Evolutionary conservation across 371 early-diverging fungal genomes (phyloP), one percentile per base, ranked within the genome.

Genomic region (Choanephora cucurbitarum): DNA sequence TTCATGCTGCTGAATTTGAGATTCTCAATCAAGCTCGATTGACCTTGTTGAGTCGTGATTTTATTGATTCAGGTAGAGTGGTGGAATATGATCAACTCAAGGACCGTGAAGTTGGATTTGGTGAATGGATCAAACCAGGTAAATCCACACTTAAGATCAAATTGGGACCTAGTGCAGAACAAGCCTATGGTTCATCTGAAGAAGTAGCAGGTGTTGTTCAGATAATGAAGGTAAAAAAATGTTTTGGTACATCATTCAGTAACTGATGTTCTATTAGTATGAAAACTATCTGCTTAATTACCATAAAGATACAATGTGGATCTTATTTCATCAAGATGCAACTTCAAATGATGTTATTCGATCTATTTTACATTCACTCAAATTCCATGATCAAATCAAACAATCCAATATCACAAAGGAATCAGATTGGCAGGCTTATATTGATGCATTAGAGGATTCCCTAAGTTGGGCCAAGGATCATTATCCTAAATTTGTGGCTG

Each of bases 1-100:
- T 89, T 3, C 67, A 80, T 19, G 79, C 84, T 21, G 86, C 87
- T 0, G 68, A 82, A 44, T 89, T 89, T 71, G 85, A 86, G 53
- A 82, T 86, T 17, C 57, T 89, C 19, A 86, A 84, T 51, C 77
- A 83, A 55, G 81, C 90, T 13, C 83, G 78, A 51, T 37, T 85
- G 41, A 69, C 75, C 10, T 43, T 89, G n/a, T 60, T 89, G 2
- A 62, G 69, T 24, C 66, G 72, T 8, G 58, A 68, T 44, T 82
- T 77, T 24, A 74, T 83, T 44, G 79, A 79, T 49, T 52, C 54
- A 5, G 79, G 69, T 10, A 55, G 64, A 21, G 80, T 75, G 0
- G 64, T 67, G 2, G 69, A 55, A 5, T 72, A 77, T 49, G 70
- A 70, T 19, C 67, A 77, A 53, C 57, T 76, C 17, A 66, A 67